Percentiles rank a stretch among this genome's conserved stretches.
These are phyloP conservation scores for Dalechampia spathulata DNA, from an alignment of 441 rosid species.

Conservation along the genomic window DNA sequence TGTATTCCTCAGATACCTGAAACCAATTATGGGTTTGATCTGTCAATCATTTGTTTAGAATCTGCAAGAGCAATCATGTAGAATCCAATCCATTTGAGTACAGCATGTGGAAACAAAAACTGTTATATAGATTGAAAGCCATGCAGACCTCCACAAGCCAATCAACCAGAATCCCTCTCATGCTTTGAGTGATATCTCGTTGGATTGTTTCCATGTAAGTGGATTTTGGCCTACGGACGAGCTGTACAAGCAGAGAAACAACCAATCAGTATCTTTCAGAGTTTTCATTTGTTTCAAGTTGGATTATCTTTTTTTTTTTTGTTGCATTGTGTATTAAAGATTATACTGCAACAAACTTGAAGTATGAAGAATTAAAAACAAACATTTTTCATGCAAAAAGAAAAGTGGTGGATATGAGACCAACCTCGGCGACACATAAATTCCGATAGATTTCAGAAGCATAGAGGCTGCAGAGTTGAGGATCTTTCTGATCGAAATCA, in stretches of 20 bases:
- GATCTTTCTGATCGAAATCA: conserved; percentile 52
- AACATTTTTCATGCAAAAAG: not conserved
- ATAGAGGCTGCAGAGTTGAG: conserved; percentile 60
- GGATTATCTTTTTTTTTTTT: too few species aligned
- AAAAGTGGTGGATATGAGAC: conserved; percentile 11
- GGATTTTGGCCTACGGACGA: conserved; percentile 50
- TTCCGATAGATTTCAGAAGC: conserved; percentile 51
- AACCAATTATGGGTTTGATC: conserved; percentile 14
- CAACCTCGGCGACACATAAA: conserved; percentile 69
- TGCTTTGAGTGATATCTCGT: conserved; percentile 59
- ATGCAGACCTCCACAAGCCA: conserved; percentile 89
- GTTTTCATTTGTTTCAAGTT: too few species aligned
- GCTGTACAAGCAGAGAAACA: conserved; percentile 36
- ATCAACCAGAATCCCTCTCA: conserved; percentile 77
- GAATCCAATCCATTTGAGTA: not conserved
- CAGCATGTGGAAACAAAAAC: not conserved
- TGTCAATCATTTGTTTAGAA: not conserved
- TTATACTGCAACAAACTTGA: not conserved
- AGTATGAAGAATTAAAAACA: not conserved
- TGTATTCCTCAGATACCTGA: conserved; percentile 93
- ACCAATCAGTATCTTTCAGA: conserved; percentile 8
- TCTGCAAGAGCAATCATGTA: not conserved
- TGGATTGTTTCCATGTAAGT: conserved; percentile 68
- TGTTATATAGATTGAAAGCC: conserved; percentile 5
- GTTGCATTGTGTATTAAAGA: too few species aligned